Evolutionary conservation across 208 protist genomes (phyloP).

Genomic region (Trypanosoma platydactyli): DNA sequence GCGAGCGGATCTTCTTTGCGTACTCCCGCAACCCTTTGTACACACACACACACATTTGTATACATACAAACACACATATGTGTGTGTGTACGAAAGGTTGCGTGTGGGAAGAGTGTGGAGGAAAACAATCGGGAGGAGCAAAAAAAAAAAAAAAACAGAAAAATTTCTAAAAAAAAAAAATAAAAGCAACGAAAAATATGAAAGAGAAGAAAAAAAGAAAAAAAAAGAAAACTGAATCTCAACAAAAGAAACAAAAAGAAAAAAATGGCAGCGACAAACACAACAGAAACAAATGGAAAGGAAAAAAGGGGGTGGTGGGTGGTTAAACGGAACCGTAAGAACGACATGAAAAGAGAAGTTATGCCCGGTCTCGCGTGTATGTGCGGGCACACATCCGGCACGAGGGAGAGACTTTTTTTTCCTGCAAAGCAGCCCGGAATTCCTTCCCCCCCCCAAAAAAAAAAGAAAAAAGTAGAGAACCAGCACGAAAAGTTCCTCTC

Average conservation of each 20-base stretch:
- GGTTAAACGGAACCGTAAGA: background rate
- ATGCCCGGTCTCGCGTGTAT: background rate
- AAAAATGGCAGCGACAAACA: background rate
- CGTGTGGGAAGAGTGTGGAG: background rate
- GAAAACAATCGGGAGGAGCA: slow-evolving; percentile 4
- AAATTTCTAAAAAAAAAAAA: too few species aligned
- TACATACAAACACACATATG: background rate
- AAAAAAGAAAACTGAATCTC: background rate
- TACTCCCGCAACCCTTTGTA: too few species aligned
- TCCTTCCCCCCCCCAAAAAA: too few species aligned
- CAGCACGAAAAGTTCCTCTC: background rate
- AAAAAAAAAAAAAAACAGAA: slow-evolving; percentile 21
- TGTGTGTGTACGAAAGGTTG: background rate
- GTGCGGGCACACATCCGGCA: too few species aligned
- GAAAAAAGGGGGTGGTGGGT: background rate
- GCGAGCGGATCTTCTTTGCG: too few species aligned
- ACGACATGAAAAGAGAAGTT: background rate
- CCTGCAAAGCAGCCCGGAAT: too few species aligned
- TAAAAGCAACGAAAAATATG: too few species aligned
- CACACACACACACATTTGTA: too few species aligned
- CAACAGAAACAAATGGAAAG: background rate
- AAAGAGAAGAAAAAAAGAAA: slow-evolving; percentile 2
- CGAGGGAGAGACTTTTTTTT: too few species aligned
- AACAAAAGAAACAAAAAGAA: slow-evolving; percentile 9
- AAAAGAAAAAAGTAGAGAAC: background rate